A percentile compares a stretch with the other conserved stretches of the same genome.
These are phyloP conservation scores for Xylariaceae sp. DNA, from an alignment of 2,329 filamentous ascomycete species.

Conservation along the genomic window DNA sequence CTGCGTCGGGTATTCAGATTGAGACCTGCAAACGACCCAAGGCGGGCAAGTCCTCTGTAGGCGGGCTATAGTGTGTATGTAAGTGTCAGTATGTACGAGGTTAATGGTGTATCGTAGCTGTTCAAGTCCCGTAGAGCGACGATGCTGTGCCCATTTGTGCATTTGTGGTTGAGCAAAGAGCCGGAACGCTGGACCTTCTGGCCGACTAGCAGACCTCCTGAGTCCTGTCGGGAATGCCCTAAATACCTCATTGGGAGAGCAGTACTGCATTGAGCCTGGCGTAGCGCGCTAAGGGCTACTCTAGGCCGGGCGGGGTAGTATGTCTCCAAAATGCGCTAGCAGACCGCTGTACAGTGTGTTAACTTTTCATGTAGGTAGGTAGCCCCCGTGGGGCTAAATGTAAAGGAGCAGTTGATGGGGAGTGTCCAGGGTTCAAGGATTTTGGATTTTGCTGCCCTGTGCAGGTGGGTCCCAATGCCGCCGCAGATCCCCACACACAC, in stretches of 20 bases:
- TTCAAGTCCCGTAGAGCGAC: no score
- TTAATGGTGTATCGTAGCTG: no score
- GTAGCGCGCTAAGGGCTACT: slow-evolving; percentile 7
- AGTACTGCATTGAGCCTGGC: slow-evolving; percentile 22
- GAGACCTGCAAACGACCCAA: not conserved
- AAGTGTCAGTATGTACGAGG: no score
- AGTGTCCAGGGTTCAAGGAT: slow-evolving; percentile 23
- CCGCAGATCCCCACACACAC: slow-evolving; percentile 20
- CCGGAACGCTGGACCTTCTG: slow-evolving; percentile 27
- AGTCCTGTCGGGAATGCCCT: slow-evolving; percentile 15
- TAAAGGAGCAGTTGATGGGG: slow-evolving; percentile 9
- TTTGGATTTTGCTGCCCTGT: slow-evolving; percentile 24
- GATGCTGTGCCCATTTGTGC: no score
- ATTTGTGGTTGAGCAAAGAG: slow-evolving; percentile 6
- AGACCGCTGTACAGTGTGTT: slow-evolving; percentile 21
- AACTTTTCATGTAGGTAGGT: not conserved
- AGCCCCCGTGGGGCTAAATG: slow-evolving; percentile 10
- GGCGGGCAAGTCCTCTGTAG: not conserved
- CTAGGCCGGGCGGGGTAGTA: slow-evolving; percentile 19
- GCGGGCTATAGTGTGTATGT: no score
- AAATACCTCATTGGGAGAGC: slow-evolving; percentile 28
- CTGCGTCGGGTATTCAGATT: not conserved
- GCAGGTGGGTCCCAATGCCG: slow-evolving; percentile 23
- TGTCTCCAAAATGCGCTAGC: slow-evolving; percentile 15
- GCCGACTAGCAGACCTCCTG: slow-evolving; percentile 23